Evolutionary conservation across 2,329 filamentous ascomycete genomes (phyloP), one percentile per base, ranked within the genome.

Genomic region (Colletotrichum sp.): DNA sequence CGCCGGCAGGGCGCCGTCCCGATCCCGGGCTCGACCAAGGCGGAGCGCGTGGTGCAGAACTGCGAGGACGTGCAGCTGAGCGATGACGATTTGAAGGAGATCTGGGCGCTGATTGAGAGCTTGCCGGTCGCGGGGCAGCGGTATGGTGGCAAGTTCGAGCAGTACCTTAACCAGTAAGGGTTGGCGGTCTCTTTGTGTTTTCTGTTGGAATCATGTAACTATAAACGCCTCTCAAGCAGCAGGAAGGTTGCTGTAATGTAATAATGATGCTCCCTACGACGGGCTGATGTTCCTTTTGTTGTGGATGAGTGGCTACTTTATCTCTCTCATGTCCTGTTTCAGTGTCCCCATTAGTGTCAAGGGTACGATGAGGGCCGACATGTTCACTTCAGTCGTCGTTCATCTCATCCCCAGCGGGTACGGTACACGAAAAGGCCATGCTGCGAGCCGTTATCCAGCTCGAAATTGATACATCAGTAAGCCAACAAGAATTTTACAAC

Each of bases 11-110:
- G 88, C 5, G 85, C 91, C 71, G 87, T 89, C 79, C 92, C 93
- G 7, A 94, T 94, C 76, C 93, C 93, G 0, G 93, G 93, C 4
- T 89, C 93, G 10, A 91, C 90, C 2, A 91, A 87, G 7, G 85
- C 84, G 12, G 87, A 85, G 36, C 87, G 92, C n/a, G 87, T 94
- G 9, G 79, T 85, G 28, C 92, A 94, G 86, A 94, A 94, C 79
- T 83, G 86, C 48, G 87, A 85, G 72, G 79, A 85, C 34, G 83
- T 92, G 6, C 83, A 87, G 3, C 81, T 93, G 60, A 87, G 83
- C 2, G 84, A 87, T 2, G 85, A 86, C 6, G 91, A 92, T 75
- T 80, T 91, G 81, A 80, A 80, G 4, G 85, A 87, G 75, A 88
- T 92, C 61, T 87, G 91, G 65, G 78, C 79, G n/a, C 86, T 90